phyloP scores from a whole-genome alignment of 1,139 yeast genomes.

The Pichia terricola region DNA sequence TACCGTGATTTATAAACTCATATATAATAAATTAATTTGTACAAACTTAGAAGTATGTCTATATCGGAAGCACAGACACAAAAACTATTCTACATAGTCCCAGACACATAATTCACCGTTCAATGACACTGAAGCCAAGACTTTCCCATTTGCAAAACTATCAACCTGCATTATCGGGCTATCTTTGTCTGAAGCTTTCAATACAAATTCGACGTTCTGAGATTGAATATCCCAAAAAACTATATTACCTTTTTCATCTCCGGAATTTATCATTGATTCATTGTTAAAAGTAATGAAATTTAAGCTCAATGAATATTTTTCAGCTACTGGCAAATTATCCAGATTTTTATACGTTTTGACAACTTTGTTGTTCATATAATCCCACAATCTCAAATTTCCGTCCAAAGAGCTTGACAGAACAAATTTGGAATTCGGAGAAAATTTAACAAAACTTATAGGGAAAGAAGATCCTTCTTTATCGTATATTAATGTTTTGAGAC shows the following conservation, averaged over 20 bases:
- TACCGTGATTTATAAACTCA: too few relatives aligned
- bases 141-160: conserved; percentile 28
- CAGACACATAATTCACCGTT: conserved; percentile 32
- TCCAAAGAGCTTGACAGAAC: conserved; percentile 74
- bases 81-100: conserved; percentile 18
- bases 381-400: conserved; percentile 73
- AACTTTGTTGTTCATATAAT: conserved; percentile 66
- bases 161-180: conserved; percentile 40
- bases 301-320: conserved; percentile 39
- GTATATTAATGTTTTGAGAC: conserved; percentile 79
- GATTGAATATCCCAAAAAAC: conserved; percentile 70
- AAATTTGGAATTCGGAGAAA: conserved; percentile 78
- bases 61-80: background rate
- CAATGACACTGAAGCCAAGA: conserved; percentile 35
- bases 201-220: conserved; percentile 29
- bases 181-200: conserved; percentile 12
- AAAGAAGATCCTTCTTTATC: conserved; percentile 56
- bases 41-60: too few relatives aligned
- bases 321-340: conserved; percentile 29
- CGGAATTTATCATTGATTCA: conserved; percentile 47
- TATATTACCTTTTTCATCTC: conserved; percentile 53
- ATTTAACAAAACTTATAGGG: conserved; percentile 65
- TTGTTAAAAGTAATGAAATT: conserved; percentile 30
- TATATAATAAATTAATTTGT: too few relatives aligned
- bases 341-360: conserved; percentile 59